Evolutionary conservation across 2,329 filamentous ascomycete species (phyloP).

Genomic region (Pyrenochaeta sp.): DNA sequence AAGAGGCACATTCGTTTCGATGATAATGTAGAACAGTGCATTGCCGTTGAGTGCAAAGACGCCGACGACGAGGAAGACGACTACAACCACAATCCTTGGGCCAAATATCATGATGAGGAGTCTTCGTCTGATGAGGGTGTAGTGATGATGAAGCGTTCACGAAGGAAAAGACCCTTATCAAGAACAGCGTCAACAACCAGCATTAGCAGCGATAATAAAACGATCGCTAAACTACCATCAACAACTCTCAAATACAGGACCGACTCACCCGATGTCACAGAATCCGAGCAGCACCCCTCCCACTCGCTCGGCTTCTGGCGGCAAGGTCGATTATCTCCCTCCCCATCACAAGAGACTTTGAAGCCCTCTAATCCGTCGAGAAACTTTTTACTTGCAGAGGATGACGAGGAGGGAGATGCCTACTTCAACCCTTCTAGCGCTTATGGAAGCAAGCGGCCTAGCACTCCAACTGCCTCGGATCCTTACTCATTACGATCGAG

Average conservation of each 20-base stretch:
- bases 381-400: slow-evolving; percentile 70
- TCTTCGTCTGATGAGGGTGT: slow-evolving; percentile 75
- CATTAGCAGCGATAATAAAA: slow-evolving; percentile 74
- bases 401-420: slow-evolving; percentile 56
- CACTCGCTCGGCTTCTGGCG: slow-evolving; percentile 57
- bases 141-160: slow-evolving; percentile 80
- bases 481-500: slow-evolving; percentile 29
- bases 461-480: slow-evolving; percentile 45
- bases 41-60: slow-evolving; percentile 87
- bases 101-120: slow-evolving; percentile 56
- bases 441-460: slow-evolving; percentile 46
- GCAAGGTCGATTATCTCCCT: slow-evolving; percentile 67
- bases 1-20: slow-evolving; percentile 95
- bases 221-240: slow-evolving; percentile 85
- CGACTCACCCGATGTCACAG: slow-evolving; percentile 74
- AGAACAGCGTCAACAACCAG: slow-evolving; percentile 65
- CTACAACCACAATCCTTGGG: slow-evolving; percentile 52
- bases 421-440: slow-evolving; percentile 55
- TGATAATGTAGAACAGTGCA: slow-evolving; percentile 93
- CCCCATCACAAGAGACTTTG: slow-evolving; percentile 83
- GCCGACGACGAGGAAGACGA: slow-evolving; percentile 71
- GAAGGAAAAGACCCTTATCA: slow-evolving; percentile 57
- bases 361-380: slow-evolving; percentile 73
- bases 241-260: slow-evolving; percentile 87
- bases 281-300: slow-evolving; percentile 54